Evolutionary conservation across 129 eudicot genomes (phyloP).

Genomic region (Flaveria bidentis): DNA sequence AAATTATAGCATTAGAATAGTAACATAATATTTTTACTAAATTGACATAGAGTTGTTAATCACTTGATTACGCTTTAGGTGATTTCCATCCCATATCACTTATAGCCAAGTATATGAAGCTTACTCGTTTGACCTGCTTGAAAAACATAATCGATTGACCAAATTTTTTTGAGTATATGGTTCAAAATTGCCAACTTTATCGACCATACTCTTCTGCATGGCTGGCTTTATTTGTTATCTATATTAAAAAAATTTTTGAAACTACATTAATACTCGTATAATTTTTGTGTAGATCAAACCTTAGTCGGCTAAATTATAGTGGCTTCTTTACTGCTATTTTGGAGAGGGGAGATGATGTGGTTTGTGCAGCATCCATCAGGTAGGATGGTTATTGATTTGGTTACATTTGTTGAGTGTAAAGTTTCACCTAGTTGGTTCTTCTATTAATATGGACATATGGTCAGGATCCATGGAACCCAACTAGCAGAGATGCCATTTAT

Average conservation of each 20-base stretch:
- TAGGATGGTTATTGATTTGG: constrained; percentile 21
- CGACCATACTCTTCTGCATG: not conserved
- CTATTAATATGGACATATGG: constrained; percentile 13
- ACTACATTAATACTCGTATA: constrained; percentile 7
- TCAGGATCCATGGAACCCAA: constrained; percentile 80
- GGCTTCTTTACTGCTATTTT: constrained; percentile 71
- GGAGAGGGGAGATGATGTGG: constrained; percentile 81
- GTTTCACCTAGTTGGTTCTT: not conserved
- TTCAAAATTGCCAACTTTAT: not conserved
- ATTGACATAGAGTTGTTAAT: not conserved
- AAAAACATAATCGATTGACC: not conserved
- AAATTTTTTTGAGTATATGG: not conserved
- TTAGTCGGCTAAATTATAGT: constrained; percentile 63
- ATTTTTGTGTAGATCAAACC: constrained; percentile 61
- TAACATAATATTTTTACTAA: not conserved
- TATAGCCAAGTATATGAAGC: not conserved
- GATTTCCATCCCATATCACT: not conserved
- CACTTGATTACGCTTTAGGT: not conserved
- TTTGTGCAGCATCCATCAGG: constrained; percentile 94
- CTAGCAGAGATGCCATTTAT: constrained; percentile 98
- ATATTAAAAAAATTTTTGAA: constrained; percentile 1
- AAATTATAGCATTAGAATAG: not conserved
- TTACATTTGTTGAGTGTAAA: not conserved
- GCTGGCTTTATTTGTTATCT: not conserved
- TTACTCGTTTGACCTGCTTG: too few species aligned